Conservation (phyloP, 768 basidiomycete genomes). For the Collybiopsis luxurians region DNA sequence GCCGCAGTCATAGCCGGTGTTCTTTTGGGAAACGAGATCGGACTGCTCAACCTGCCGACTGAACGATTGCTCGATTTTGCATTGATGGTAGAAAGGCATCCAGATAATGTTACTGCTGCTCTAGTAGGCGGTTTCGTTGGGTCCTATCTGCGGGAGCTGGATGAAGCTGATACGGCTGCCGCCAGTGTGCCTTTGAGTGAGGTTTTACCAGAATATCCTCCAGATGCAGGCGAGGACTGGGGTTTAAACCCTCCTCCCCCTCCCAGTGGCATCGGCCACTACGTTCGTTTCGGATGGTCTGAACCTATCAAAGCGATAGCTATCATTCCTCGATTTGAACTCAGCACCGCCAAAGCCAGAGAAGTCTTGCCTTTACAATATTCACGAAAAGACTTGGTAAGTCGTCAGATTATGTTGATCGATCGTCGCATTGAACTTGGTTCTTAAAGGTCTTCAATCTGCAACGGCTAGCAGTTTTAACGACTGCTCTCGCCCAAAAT, state of each 20-base stretch:
- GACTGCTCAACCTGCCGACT: conserved; percentile 61
- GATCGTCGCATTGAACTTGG: conserved; percentile 1
- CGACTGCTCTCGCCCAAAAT: conserved; percentile 85
- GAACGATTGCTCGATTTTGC: conserved; percentile 90
- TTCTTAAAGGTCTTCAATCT: conserved; percentile 87
- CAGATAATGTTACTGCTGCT: conserved; percentile 98
- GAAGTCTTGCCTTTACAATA: conserved; percentile 84
- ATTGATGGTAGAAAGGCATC: conserved; percentile 98
- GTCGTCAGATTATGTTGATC: conserved; percentile 23
- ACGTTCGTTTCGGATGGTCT: conserved; percentile 86
- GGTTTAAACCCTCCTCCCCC: conserved; percentile 85
- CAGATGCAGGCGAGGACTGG: conserved; percentile 91
- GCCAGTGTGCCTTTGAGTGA: conserved; percentile 93
- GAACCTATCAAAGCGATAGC: conserved; percentile 85
- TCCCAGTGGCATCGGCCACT: conserved; percentile 91
- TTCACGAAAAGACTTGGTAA: conserved; percentile 86
- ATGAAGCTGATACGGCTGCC: conserved; percentile 73
- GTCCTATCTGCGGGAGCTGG: conserved; percentile 90
- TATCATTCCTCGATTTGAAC: conserved; percentile 92
- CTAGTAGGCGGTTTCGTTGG: conserved; percentile 97
- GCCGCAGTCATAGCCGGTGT: conserved; percentile 99
- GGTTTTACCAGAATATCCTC: conserved; percentile 93
- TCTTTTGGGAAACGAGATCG: conserved; percentile 83
- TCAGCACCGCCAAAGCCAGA: conserved; percentile 93
- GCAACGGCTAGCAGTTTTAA: conserved; percentile 93